Base-by-base conservation (phyloP, 2,329 filamentous ascomycete genomes). In the Cytospora mali region DNA sequence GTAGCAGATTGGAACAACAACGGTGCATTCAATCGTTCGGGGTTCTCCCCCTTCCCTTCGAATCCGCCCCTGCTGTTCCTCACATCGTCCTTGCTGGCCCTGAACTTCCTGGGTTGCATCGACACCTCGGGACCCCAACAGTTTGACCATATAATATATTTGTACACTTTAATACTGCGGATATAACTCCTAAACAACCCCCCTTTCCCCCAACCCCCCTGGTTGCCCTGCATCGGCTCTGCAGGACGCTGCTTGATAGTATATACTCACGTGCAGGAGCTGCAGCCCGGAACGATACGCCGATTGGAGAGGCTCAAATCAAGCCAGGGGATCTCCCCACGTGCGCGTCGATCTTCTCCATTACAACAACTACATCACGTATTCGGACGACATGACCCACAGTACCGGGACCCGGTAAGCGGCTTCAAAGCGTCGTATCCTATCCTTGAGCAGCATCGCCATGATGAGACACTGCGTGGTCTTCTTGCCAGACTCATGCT, bases 241-340 rank as follows among this genome's bases (percentile, higher is more conserved):
- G 35, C 35, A 42, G 35, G 3, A n/a, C 14, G 31, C 31, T 13
- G 14, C 31, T 13, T 33, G 31, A 33, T 42, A n/a, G 16, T 2
- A 6, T 6, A 6, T 4, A 6, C 35, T n/a, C 18, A 42, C 35
- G 16, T n/a, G 35, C 35, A 42, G 16, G 16, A n/a, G 35, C 35
- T 42, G 35, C 33, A 33, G n/a, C 9, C 33, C 4, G 6, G 21
- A 25, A 23, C 10, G 27, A 54, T 28, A 18, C 21, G 42, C 42
- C n/a, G 51, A 46, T 48, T 48, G 35, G 35, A 53, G 10, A 9
- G 21, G 31, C 29, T 52, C 58, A 54, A 60, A 60, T 60, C 50
- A 60, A 27, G 21, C 25, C 50, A 28, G 21, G 14, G 35, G 21
- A 33, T 54, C 29, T 1, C 39, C 35, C 35, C 58, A 60, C 58